phyloP scores from a whole-genome alignment of 2,329 filamentous ascomycete species.

The Ophiostoma quercus region DNA sequence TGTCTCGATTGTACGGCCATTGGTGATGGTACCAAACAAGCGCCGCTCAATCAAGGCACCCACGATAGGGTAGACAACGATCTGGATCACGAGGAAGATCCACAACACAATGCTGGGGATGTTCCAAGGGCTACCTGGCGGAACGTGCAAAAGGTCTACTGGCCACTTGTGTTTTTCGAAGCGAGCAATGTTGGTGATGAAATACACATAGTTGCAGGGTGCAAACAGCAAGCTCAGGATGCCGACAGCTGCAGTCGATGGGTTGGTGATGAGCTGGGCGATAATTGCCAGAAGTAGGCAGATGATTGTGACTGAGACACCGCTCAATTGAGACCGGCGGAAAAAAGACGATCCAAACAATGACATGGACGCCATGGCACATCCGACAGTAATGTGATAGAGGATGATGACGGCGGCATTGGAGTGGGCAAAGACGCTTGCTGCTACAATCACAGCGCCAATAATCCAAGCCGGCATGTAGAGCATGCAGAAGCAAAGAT shows the following conservation, averaged over 20 bases:
- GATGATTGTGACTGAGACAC: constrained; percentile 69
- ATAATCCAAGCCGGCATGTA: constrained; percentile 81
- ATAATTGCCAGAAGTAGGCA: constrained; percentile 74
- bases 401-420: constrained; percentile 62
- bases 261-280: constrained; percentile 65
- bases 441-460: constrained; percentile 59
- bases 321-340: constrained; percentile 79
- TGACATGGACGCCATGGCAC: constrained; percentile 73
- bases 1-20: constrained; percentile 50
- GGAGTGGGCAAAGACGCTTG: constrained; percentile 61
- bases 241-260: constrained; percentile 58
- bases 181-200: constrained; percentile 68
- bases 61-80: constrained; percentile 68
- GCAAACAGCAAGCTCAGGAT: constrained; percentile 73
- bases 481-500: constrained; percentile 72
- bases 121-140: constrained; percentile 61
- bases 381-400: constrained; percentile 69
- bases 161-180: constrained; percentile 61
- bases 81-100: constrained; percentile 72
- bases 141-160: constrained; percentile 56
- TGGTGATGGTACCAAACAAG: constrained; percentile 68
- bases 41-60: constrained; percentile 68
- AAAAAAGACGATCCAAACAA: constrained; percentile 80
- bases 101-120: constrained; percentile 72
- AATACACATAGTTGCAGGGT: constrained; percentile 83